Percentiles rank a stretch among this genome's conserved stretches.
phyloP scores from a whole-genome alignment of 2,329 filamentous ascomycete genomes.

The Calcarisporium arbuscula region DNA sequence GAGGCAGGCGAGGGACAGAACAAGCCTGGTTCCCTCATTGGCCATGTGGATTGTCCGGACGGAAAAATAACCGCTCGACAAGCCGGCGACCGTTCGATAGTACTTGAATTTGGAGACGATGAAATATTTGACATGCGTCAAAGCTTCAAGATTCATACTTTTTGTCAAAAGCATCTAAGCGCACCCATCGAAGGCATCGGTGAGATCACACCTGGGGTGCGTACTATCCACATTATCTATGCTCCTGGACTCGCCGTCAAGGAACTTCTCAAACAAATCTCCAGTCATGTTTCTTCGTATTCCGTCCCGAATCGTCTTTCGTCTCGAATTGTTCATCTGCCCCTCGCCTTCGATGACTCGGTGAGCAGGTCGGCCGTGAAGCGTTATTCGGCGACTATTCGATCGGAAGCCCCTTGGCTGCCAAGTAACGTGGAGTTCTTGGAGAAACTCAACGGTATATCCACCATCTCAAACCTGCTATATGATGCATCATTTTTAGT shows the following conservation, averaged over 20 bases:
- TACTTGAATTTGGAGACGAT: slow-evolving; percentile 25
- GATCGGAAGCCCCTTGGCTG: slow-evolving; percentile 54
- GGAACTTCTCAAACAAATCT: slow-evolving; percentile 14
- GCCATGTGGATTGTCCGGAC: slow-evolving; percentile 9
- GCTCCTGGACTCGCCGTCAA: slow-evolving; percentile 11
- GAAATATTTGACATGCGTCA: slow-evolving; percentile 23
- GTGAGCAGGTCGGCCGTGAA: slow-evolving; percentile 44
- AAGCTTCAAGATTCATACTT: slow-evolving; percentile 26
- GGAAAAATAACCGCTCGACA: slow-evolving; percentile 17
- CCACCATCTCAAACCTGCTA: slow-evolving; percentile 19
- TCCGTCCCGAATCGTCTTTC: slow-evolving; percentile 16
- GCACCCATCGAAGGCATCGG: slow-evolving; percentile 20
- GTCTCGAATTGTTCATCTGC: slow-evolving; percentile 26
- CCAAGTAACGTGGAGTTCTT: slow-evolving; percentile 56
- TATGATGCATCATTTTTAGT: slow-evolving; percentile 28
- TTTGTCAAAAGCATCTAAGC: slow-evolving; percentile 22
- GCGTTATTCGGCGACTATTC: slow-evolving; percentile 56
- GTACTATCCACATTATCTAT: slow-evolving; percentile 26
- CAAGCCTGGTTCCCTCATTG: slow-evolving; percentile 9
- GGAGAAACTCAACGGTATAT: slow-evolving; percentile 25
- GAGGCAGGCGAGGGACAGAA: background rate
- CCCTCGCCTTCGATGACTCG: slow-evolving; percentile 31
- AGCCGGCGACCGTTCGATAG: slow-evolving; percentile 26
- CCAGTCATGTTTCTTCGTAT: slow-evolving; percentile 17
- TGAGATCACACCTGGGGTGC: slow-evolving; percentile 27